These are phyloP conservation scores for Colletotrichum sp. DNA, from an alignment of 2,329 filamentous ascomycete species.

Conservation along the genomic window DNA sequence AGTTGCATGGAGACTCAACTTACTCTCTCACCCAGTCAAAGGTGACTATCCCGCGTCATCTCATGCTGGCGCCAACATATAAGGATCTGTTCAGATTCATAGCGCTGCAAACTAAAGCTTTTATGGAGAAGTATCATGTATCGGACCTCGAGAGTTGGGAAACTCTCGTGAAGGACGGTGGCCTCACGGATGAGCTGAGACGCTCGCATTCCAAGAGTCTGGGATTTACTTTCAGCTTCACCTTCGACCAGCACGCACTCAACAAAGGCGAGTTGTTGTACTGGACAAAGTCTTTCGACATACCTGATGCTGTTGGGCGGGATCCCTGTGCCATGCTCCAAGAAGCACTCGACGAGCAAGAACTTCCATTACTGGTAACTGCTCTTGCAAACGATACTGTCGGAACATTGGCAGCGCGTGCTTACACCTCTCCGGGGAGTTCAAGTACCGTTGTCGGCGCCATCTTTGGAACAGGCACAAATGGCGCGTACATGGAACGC, in stretches of 20 bases:
- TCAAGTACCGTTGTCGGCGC: constrained; percentile 74
- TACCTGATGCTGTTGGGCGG: constrained; percentile 75
- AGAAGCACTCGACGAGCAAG: constrained; percentile 70
- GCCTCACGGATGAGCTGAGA: background rate
- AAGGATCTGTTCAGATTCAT: constrained; percentile 76
- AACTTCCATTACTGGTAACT: constrained; percentile 73
- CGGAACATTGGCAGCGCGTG: constrained; percentile 79
- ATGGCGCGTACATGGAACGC: constrained; percentile 81
- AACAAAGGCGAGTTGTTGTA: constrained; percentile 72
- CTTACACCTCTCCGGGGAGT: constrained; percentile 76
- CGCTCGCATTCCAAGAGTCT: constrained; percentile 21
- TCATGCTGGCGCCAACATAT: constrained; percentile 27
- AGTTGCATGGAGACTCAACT: constrained; percentile 62
- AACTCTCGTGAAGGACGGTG: background rate
- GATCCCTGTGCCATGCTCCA: constrained; percentile 78
- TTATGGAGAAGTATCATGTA: constrained; percentile 65
- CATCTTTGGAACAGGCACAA: constrained; percentile 78
- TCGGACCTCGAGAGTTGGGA: constrained; percentile 4
- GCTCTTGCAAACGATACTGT: constrained; percentile 83
- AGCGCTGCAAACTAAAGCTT: constrained; percentile 73
- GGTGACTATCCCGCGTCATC: constrained; percentile 25
- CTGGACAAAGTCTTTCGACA: constrained; percentile 84
- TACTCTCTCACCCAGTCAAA: constrained; percentile 72
- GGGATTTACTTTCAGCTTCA: constrained; percentile 62
- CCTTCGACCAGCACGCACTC: constrained; percentile 75